Base-by-base conservation (phyloP, 768 basidiomycete genomes). In the Boletus sensibilis region DNA sequence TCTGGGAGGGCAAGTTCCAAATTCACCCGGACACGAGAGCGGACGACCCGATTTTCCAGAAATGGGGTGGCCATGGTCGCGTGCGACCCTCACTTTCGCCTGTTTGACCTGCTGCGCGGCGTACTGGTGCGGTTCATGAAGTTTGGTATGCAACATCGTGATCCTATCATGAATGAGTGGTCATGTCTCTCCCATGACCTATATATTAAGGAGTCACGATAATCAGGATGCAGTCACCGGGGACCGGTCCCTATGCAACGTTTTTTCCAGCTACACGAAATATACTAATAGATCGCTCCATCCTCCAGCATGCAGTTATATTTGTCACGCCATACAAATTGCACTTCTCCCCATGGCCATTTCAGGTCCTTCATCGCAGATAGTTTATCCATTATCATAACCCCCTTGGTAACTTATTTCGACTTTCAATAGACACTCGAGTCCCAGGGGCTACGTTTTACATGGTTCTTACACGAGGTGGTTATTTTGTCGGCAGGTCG, bases 1-100 rank as follows among this genome's bases (percentile, higher is more conserved):
- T 94, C 8, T 92, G 86, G 86, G 85, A 90, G 69, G 92, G 92
- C 59, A 90, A 83, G 72, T 77, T 94, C 16, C 92, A 93, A 69
- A 76, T 96, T 7, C 94, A 97, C 67, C 94, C 94, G 0, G 91
- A 90, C 37, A 95, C 93, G 3, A 77, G 82, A 44, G 76, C 72
- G 33, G 83, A 90, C 56, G 92, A 95, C 63, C 77, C 76, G 3
- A 71, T 75, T 25, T 74, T 72, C 58, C 59, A 57, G 42, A 69
- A 60, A 61, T 74, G 74, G 74, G 64, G 72, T 37, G 58, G 53
- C 4, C 56, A 57, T 31, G 25, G 58, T 44, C 64, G 60, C n/a
- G 3, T 25, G 16, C 58, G 52, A 21, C 35, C 60, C 18, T 62
- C 63, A 14, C 41, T 63, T 25, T 39, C 68, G 2, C 59, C 61